phyloP scores from a whole-genome alignment of 164 flowering plant genomes.

The Sedum album region DNA sequence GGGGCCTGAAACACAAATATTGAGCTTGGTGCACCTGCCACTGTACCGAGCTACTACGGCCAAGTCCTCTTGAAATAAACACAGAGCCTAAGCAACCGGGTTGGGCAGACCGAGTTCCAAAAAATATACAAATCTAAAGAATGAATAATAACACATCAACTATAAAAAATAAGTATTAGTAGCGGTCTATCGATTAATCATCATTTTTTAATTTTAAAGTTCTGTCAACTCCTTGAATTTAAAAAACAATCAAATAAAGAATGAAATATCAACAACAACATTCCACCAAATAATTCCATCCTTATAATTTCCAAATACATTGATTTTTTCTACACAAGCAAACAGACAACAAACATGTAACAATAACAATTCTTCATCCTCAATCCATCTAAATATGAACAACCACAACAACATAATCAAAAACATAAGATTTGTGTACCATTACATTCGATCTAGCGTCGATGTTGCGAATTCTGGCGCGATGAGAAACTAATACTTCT shows the following conservation, averaged over 20 bases:
- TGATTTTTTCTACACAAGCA: neutral
- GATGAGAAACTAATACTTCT: constrained; percentile 34
- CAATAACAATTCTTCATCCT: too few relatives aligned
- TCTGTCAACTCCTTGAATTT: neutral
- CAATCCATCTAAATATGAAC: neutral
- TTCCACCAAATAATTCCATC: neutral
- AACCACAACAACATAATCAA: neutral
- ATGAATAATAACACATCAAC: too few relatives aligned
- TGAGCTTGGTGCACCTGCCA: neutral
- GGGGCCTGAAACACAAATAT: neutral
- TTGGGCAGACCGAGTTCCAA: neutral
- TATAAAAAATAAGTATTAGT: too few relatives aligned
- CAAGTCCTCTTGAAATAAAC: neutral
- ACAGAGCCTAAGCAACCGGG: neutral
- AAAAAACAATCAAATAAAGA: too few relatives aligned
- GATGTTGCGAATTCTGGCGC: too few relatives aligned
- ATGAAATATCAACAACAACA: too few relatives aligned
- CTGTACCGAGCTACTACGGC: neutral
- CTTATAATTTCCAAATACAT: neutral
- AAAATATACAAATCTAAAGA: neutral
- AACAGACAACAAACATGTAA: neutral
- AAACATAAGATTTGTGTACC: too few relatives aligned
- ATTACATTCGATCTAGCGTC: too few relatives aligned
- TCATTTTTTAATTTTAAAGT: too few relatives aligned
- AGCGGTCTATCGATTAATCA: too few relatives aligned